Evolutionary conservation across 2,329 filamentous ascomycete genomes (phyloP).

Genomic region (Tolypocladium inflatum): DNA sequence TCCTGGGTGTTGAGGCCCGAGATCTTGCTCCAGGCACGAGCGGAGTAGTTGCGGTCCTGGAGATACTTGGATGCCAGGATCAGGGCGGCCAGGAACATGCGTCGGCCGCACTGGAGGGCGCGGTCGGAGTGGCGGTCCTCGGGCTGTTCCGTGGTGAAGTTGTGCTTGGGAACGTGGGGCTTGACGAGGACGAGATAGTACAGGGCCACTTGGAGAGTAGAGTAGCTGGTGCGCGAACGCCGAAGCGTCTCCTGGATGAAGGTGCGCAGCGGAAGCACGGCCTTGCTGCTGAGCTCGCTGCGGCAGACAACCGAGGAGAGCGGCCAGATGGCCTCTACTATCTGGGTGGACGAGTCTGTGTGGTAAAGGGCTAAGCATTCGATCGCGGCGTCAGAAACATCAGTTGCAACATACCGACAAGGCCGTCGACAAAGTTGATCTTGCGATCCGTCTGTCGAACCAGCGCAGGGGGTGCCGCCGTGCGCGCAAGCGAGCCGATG

Average conservation of each 20-base stretch:
- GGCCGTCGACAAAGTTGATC: constrained; percentile 89
- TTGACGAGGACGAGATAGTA: constrained; percentile 96
- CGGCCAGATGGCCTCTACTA: constrained; percentile 96
- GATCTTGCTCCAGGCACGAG: constrained; percentile 97
- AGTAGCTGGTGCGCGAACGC: constrained; percentile 92
- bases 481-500: constrained; percentile 42
- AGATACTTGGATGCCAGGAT: constrained; percentile 97
- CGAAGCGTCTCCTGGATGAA: constrained; percentile 97
- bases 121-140: constrained; percentile 63
- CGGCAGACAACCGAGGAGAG: constrained; percentile 72
- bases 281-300: constrained; percentile 61
- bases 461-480: constrained; percentile 61
- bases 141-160: constrained; percentile 80
- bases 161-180: constrained; percentile 70
- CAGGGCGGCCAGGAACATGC: constrained; percentile 92
- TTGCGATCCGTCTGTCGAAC: constrained; percentile 86
- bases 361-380: constrained; percentile 21
- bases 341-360: constrained; percentile 90
- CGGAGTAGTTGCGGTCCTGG: constrained; percentile 95
- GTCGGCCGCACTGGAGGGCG: constrained; percentile 86
- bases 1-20: constrained; percentile 88
- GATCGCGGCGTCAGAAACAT: constrained; percentile 7
- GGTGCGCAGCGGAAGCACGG: constrained; percentile 79
- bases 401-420: constrained; percentile 73
- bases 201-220: constrained; percentile 88